Evolutionary conservation across 257 asterid species (phyloP).

Genomic region (Salvia rosmarinus): DNA sequence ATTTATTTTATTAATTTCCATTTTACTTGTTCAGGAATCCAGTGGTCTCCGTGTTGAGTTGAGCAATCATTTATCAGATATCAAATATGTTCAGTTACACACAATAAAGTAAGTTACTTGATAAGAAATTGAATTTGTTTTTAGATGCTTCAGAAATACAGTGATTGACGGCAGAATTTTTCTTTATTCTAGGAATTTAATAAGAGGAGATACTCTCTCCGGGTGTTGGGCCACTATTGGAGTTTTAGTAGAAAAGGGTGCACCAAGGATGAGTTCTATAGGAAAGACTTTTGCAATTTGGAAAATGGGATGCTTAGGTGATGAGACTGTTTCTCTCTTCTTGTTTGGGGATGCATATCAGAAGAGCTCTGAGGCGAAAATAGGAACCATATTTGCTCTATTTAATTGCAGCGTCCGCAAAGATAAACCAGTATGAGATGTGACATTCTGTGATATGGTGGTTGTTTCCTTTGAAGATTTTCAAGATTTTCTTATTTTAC

Average conservation of each 20-base stretch:
- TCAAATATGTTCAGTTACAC: slow-evolving; percentile 75
- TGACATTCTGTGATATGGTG: slow-evolving; percentile 5
- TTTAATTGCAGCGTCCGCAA: slow-evolving; percentile 77
- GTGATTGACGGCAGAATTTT: slow-evolving; percentile 25
- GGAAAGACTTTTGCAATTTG: slow-evolving; percentile 79
- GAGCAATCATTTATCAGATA: slow-evolving; percentile 89
- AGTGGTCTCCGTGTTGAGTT: slow-evolving; percentile 67
- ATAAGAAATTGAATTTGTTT: background rate
- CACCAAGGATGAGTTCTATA: slow-evolving; percentile 75
- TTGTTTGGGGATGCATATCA: slow-evolving; percentile 92
- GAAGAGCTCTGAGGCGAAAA: slow-evolving; percentile 62
- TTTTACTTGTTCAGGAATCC: slow-evolving; percentile 58
- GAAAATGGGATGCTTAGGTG: slow-evolving; percentile 83
- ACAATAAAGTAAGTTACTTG: slow-evolving; percentile 69
- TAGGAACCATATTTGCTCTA: slow-evolving; percentile 71
- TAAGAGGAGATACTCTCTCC: slow-evolving; percentile 74
- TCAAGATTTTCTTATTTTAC: background rate
- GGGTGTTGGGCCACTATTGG: slow-evolving; percentile 99
- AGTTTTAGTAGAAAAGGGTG: slow-evolving; percentile 68
- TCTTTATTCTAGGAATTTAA: slow-evolving; percentile 52
- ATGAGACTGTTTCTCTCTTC: slow-evolving; percentile 63
- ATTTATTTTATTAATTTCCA: background rate
- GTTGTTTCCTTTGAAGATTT: slow-evolving; percentile 4
- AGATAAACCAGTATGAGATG: slow-evolving; percentile 64
- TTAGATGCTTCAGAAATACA: background rate